A percentile compares a stretch with the other conserved stretches of the same genome.
Conservation (phyloP, 2,329 filamentous ascomycete species). For the Tolypocladium nubicola region DNA sequence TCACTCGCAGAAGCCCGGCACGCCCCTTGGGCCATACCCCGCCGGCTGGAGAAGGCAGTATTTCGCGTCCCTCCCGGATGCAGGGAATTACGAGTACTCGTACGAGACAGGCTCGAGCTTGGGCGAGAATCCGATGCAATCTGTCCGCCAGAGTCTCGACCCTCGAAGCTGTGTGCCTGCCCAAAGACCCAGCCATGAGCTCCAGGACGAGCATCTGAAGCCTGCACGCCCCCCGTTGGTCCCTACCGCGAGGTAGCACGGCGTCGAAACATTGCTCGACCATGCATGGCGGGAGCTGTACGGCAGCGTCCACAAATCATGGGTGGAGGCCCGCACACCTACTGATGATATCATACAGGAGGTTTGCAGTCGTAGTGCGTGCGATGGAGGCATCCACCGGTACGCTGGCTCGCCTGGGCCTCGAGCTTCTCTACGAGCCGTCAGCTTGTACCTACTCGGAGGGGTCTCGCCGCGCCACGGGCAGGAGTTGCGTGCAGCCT, state of each 20-base stretch:
- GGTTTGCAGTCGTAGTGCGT: not conserved
- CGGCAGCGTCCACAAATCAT: conserved; percentile 5
- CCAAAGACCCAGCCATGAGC: not conserved
- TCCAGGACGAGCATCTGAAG: not conserved
- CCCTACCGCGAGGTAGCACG: not conserved
- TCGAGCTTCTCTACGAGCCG: not conserved
- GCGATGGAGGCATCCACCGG: not conserved
- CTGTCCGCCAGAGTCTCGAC: not conserved
- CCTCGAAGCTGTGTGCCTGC: not conserved
- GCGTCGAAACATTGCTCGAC: conserved; percentile 1
- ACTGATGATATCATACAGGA: conserved; percentile 22
- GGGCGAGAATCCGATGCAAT: not conserved
- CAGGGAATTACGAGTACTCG: not conserved
- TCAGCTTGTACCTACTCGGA: not conserved
- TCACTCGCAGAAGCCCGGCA: not conserved
- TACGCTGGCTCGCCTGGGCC: not conserved
- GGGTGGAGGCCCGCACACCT: not conserved
- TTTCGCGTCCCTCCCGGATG: not conserved
- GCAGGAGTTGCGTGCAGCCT: not conserved
- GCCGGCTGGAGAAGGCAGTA: not conserved
- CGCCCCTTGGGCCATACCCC: not conserved
- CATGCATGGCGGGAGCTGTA: not conserved
- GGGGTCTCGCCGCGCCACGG: not conserved
- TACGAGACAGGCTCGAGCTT: not conserved
- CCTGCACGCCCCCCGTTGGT: not conserved